Percentiles rank a stretch among this genome's conserved stretches.
These are phyloP conservation scores for Reticulascus tulasneorum DNA, from an alignment of 2,329 filamentous ascomycete genomes.

Conservation along the genomic window DNA sequence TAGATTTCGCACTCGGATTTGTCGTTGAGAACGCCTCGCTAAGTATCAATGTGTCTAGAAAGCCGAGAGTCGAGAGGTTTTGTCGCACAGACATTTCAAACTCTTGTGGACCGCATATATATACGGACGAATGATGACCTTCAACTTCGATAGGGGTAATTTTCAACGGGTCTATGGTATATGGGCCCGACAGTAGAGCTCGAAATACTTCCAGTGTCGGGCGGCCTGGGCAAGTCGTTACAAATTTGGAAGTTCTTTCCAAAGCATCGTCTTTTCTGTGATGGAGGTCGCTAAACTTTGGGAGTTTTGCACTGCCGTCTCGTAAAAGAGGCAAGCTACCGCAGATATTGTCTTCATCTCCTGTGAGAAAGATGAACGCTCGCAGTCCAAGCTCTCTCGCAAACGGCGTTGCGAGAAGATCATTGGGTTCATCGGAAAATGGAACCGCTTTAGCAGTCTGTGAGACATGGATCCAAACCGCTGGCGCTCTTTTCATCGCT, in stretches of 20 bases:
- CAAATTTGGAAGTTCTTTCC: background rate
- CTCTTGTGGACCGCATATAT: background rate
- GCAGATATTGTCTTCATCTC: background rate
- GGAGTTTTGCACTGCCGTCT: no score
- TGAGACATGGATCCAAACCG: background rate
- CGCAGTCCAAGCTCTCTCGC: background rate
- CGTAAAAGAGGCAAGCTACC: no score
- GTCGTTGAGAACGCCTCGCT: background rate
- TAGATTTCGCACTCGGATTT: background rate
- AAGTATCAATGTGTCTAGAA: background rate
- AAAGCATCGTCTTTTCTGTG: background rate
- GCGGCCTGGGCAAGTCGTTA: background rate
- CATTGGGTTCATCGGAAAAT: background rate
- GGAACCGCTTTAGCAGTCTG: background rate
- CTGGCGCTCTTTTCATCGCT: background rate
- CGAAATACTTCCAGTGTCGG: background rate
- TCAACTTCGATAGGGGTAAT: background rate
- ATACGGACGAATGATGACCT: background rate
- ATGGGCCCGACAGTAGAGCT: background rate
- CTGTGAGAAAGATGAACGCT: background rate
- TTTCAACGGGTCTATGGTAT: background rate
- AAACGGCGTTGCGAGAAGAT: background rate
- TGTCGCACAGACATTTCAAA: no score
- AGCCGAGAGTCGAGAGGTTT: no score
- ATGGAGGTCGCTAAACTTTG: no score